A percentile compares a stretch with the other conserved stretches of the same genome.
Conservation (phyloP, 768 basidiomycete genomes). For the Lepiota subincarnata region DNA sequence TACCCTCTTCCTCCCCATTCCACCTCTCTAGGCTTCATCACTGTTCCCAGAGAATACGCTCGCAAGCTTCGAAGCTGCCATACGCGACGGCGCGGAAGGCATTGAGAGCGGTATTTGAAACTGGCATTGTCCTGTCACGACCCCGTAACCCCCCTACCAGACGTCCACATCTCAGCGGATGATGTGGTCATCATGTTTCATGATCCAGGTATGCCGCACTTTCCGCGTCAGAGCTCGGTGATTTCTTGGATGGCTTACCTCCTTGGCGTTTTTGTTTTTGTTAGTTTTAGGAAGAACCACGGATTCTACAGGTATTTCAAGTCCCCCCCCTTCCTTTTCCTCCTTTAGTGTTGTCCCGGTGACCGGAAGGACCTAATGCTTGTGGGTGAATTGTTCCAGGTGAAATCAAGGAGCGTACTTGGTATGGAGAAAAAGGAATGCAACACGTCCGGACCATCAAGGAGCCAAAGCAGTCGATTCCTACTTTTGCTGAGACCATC, state of each 20-base stretch:
- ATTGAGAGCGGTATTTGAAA: slow-evolving; percentile 91
- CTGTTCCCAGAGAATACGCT: slow-evolving; percentile 92
- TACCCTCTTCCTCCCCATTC: slow-evolving; percentile 3
- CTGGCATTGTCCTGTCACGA: slow-evolving; percentile 36
- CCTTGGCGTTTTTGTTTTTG: too few relatives aligned
- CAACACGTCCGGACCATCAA: slow-evolving; percentile 77
- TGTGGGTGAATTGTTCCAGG: slow-evolving; percentile 35
- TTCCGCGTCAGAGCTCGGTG: slow-evolving; percentile 8
- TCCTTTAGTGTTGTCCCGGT: neutral
- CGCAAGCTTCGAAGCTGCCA: slow-evolving; percentile 92
- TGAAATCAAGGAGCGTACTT: slow-evolving; percentile 64
- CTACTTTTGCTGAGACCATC: slow-evolving; percentile 85
- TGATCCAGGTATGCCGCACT: slow-evolving; percentile 63
- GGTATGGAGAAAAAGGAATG: slow-evolving; percentile 70
- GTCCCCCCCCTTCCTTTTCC: neutral
- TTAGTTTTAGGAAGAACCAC: slow-evolving; percentile 76
- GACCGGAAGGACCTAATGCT: slow-evolving; percentile 12
- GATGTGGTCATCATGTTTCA: slow-evolving; percentile 93
- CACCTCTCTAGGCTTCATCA: slow-evolving; percentile 74
- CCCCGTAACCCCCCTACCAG: slow-evolving; percentile 64
- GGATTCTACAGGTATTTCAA: slow-evolving; percentile 58
- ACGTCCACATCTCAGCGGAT: slow-evolving; percentile 92
- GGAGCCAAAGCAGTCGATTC: slow-evolving; percentile 80
- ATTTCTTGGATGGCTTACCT: slow-evolving; percentile 15
- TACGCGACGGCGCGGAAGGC: slow-evolving; percentile 90